Base-by-base conservation (phyloP, 257 asterid genomes). In the Capsicum baccatum region DNA sequence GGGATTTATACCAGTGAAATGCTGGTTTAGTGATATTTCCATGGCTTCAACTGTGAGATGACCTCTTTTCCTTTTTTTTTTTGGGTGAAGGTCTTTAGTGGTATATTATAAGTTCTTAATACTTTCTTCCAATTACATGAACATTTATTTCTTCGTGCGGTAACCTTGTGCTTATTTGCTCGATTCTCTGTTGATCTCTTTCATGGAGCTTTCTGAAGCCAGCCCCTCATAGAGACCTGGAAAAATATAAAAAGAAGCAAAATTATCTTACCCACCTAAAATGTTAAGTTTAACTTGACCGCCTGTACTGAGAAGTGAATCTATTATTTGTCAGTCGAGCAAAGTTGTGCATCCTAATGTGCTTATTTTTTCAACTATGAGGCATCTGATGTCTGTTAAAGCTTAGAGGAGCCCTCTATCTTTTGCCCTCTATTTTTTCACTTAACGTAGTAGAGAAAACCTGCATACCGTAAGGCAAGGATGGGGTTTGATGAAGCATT, bases 311-410 rank as follows among this genome's bases (percentile, higher is more conserved):
- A 13, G 62, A 50, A 74, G 81, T 50, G 81, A 74, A 74, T 19
- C n/a, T 74, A 6, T 21, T 74, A 21, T 15, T 21, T 74, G 44
- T 59, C 50, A 74, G 6, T 8, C 50, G 60, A 50, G 60, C 80
- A 21, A 48, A 48, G 17, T 48, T 50, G 44, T 74, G 80, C 39
- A 12, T 19, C 80, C 60, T 74, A 50, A 74, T 74, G 57, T 74
- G 80, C 80, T 74, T 74, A 19, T 74, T 50, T 26, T 74, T 74
- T 50, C 60, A 74, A 35, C 42, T 50, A 26, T 14, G 62, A 13
- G 14, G 81, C 81, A 74, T 74, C 81, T 50, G 81, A 50, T 50
- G 47, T 74, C 59, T 74, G 81, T 13, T 74, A 50, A 3, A 21
- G 59, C 19, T 12, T 73, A 50, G 59, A 76, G 81, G 26, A 78